Base-by-base conservation (phyloP, 2,329 filamentous ascomycete genomes). In the Truncatella angustata region DNA sequence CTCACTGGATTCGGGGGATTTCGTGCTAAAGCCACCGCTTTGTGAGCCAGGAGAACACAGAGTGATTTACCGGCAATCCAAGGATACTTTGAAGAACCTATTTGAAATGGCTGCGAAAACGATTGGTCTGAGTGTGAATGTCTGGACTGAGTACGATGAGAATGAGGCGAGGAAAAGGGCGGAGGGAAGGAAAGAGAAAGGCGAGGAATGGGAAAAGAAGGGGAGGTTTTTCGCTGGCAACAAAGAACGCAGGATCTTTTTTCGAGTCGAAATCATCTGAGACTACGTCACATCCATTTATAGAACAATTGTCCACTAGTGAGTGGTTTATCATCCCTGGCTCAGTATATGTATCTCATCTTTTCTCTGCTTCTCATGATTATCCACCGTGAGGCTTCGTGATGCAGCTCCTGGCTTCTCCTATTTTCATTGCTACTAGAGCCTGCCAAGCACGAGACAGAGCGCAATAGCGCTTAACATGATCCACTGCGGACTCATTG, bases 101-200 rank as follows among this genome's bases (percentile, higher is more conserved):
- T 35, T 35, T 11, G 32, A n/a, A 10, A 6, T 5, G 32, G 10
- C 32, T 11, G 32, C 32, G 12, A 11, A 35, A 35, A 16, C 32
- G 32, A 11, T 35, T 35, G 32, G 32, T 4, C 6, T 35, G 11
- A 16, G 16, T 3, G 53, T 47, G 12, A 24, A n/a, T 20, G 50
- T 53, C 14, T 55, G 50, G 53, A 34, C 53, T 2, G 50, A 36
- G 18, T 55, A 55, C 35, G 53, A 55, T 28, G 53, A 55, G 45
- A 16, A 12, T 35, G 32, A 35, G 32, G 32, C 32, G 32, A 35
- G 1, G 16, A 16, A 35, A 16, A 12, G 32, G 16, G 32, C 32
- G 12, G 10, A 35, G 16, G 32, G 32, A 35, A 35, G 32, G 32
- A 39, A 28, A 36, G 49, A 44, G 37, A 30, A 42, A n/a, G 43